phyloP scores from a whole-genome alignment of 805 yeast genomes.

The Soucietia sequanensis region DNA sequence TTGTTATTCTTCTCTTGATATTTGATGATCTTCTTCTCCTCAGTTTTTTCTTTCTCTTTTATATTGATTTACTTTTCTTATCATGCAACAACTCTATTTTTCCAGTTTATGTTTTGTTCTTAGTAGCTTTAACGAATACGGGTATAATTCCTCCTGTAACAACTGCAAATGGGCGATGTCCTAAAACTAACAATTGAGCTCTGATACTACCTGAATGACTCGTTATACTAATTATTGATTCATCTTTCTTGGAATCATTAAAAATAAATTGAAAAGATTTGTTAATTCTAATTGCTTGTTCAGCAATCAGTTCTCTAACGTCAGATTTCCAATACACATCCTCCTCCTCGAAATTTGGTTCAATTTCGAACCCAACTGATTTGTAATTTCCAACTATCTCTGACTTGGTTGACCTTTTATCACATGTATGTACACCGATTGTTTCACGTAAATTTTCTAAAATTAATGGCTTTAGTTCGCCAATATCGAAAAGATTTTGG shows the following conservation, averaged over 20 bases:
- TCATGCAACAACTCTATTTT: no score
- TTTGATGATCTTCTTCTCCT: background rate
- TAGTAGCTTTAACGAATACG: slow-evolving; percentile 46
- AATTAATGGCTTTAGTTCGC: slow-evolving; percentile 32
- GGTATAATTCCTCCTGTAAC: slow-evolving; percentile 60
- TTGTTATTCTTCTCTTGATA: background rate
- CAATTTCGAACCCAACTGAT: slow-evolving; percentile 36
- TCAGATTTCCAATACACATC: slow-evolving; percentile 42
- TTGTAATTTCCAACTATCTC: slow-evolving; percentile 41
- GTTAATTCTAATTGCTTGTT: slow-evolving; percentile 37
- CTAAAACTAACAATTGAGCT: slow-evolving; percentile 45
- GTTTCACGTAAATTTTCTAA: slow-evolving; percentile 50
- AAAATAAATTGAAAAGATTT: slow-evolving; percentile 37
- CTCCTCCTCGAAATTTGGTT: slow-evolving; percentile 45
- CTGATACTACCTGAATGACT: slow-evolving; percentile 52
- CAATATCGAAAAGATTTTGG: slow-evolving; percentile 29
- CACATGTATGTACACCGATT: slow-evolving; percentile 51
- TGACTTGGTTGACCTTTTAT: slow-evolving; percentile 39
- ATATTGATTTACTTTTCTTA: no score
- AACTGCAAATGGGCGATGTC: slow-evolving; percentile 47
- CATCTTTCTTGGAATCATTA: slow-evolving; percentile 12
- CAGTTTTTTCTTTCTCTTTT: no score
- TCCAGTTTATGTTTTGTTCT: no score
- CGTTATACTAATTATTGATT: slow-evolving; percentile 40
- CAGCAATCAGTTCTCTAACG: slow-evolving; percentile 40